Evolutionary conservation across 2,329 filamentous ascomycete genomes (phyloP).

Genomic region (Cylindrodendrum hubeiense): DNA sequence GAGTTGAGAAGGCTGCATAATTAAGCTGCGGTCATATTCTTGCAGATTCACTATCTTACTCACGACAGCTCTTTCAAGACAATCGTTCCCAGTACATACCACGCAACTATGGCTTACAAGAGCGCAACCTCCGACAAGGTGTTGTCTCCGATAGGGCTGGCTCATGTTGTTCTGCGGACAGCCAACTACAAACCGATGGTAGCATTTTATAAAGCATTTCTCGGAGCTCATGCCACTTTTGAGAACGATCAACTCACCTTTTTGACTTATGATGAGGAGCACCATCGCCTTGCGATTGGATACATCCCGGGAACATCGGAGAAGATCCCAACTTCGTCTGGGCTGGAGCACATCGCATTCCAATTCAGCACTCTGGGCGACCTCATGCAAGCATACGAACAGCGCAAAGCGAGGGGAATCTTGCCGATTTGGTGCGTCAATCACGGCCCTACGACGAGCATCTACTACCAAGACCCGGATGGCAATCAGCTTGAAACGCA

Average conservation of each 20-base stretch:
- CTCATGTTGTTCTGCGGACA: background rate
- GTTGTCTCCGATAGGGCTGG: background rate
- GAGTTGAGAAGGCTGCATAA: background rate
- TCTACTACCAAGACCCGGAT: constrained; percentile 30
- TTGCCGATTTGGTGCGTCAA: constrained; percentile 23
- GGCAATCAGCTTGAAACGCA: constrained; percentile 26
- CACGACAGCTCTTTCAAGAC: background rate
- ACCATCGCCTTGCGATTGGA: constrained; percentile 4
- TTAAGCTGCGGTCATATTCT: background rate
- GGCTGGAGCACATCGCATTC: constrained; percentile 3
- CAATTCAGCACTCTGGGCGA: background rate
- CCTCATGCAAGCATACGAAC: background rate
- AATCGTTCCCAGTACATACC: background rate
- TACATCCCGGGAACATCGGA: background rate
- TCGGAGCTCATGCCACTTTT: background rate
- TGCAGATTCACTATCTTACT: background rate
- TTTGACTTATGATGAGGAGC: constrained; percentile 4
- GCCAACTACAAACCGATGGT: constrained; percentile 1
- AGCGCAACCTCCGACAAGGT: background rate
- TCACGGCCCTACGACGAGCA: constrained; percentile 24
- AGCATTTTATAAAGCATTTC: background rate
- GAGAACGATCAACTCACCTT: background rate
- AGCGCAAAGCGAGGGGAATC: constrained; percentile 9
- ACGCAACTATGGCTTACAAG: background rate
- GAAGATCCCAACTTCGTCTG: background rate